Percentiles rank a stretch among this genome's conserved stretches.
Evolutionary conservation across 441 rosid species (phyloP).

Genomic region (Eutrema salsugineum): DNA sequence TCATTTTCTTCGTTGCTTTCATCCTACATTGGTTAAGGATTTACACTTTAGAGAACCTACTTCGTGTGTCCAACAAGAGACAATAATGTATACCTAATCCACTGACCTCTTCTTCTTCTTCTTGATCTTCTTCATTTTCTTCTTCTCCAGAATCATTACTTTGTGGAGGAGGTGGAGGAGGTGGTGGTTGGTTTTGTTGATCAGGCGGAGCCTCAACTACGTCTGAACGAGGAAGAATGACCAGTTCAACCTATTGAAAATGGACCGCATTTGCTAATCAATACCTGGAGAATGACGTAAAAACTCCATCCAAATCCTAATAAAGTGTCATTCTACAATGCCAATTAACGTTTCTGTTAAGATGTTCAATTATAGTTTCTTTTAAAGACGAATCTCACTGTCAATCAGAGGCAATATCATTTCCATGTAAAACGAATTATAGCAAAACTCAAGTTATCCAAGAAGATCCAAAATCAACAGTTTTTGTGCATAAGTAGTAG

Average conservation of each 20-base stretch:
- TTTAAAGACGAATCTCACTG: not conserved
- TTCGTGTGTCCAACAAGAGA: not conserved
- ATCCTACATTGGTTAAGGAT: conserved; percentile 34
- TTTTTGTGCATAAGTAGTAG: too few relatives aligned
- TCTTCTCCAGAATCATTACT: conserved; percentile 78
- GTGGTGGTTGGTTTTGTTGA: conserved; percentile 90
- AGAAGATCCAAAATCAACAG: not conserved
- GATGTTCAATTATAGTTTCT: not conserved
- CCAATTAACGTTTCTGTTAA: not conserved
- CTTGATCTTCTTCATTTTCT: conserved; percentile 84
- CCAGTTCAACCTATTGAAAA: conserved; percentile 82
- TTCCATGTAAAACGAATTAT: not conserved
- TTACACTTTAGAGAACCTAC: conserved; percentile 7
- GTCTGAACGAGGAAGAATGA: conserved; percentile 93
- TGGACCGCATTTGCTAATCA: conserved; percentile 16
- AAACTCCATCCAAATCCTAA: not conserved
- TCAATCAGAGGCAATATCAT: not conserved
- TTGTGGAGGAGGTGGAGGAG: conserved; percentile 96
- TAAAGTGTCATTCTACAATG: not conserved
- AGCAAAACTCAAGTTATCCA: not conserved
- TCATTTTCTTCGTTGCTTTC: conserved; percentile 42
- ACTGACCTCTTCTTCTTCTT: conserved; percentile 44
- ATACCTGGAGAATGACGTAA: not conserved
- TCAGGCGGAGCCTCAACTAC: conserved; percentile 84
- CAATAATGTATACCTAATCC: not conserved